Percentiles rank a stretch among this genome's conserved stretches.
Evolutionary conservation across 306 rosid species (phyloP).

Genomic region (Dalbergia cochinchinensis): DNA sequence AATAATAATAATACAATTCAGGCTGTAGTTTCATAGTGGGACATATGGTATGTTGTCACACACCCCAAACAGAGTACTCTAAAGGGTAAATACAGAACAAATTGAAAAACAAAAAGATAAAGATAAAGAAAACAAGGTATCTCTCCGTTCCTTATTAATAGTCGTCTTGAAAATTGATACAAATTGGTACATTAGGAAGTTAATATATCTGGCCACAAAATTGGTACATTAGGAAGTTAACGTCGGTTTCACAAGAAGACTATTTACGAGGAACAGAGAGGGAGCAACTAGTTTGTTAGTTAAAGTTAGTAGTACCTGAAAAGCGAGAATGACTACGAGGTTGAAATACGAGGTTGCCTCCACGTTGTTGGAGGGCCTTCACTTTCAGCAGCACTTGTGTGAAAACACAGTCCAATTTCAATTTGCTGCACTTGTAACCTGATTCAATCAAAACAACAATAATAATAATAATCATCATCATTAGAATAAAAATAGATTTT

Average conservation of each 20-base stretch:
- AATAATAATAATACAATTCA: neutral
- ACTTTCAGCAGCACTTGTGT: conserved; percentile 26
- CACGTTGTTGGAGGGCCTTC: conserved; percentile 28
- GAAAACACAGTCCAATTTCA: conserved; percentile 41
- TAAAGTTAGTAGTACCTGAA: conserved; percentile 27
- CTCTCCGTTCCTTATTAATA: too few relatives aligned
- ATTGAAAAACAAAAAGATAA: neutral
- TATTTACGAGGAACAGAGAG: too few relatives aligned
- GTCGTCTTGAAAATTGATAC: too few relatives aligned
- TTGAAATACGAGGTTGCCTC: conserved; percentile 43
- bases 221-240: too few relatives aligned
- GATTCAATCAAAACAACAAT: neutral
- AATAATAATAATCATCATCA: neutral
- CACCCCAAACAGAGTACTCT: neutral
- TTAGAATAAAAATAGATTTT: neutral
- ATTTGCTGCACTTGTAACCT: conserved; percentile 49
- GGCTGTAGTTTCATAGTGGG: conserved; percentile 10
- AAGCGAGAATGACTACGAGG: neutral
- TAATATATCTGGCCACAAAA: too few relatives aligned
- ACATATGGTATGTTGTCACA: neutral
- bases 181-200: too few relatives aligned
- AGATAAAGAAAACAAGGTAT: too few relatives aligned
- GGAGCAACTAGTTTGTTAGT: too few relatives aligned
- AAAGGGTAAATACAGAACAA: neutral
- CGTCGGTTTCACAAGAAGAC: too few relatives aligned